Conservation (phyloP, 495 filamentous ascomycete genomes). For the Tuber brumale region DNA sequence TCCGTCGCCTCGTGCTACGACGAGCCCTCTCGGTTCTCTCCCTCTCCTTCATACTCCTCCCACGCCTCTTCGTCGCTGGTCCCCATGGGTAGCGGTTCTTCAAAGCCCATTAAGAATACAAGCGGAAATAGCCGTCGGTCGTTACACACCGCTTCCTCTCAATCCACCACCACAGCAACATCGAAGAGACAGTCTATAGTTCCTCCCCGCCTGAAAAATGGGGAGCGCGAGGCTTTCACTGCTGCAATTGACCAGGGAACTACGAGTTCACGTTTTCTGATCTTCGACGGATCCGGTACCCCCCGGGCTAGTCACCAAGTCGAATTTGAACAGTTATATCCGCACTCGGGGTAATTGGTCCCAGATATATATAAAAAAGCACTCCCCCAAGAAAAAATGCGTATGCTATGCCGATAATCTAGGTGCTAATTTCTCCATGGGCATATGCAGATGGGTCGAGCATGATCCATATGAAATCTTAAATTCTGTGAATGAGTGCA, state of each 20-base stretch:
- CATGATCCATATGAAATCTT: conserved; percentile 81
- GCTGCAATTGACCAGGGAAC: conserved; percentile 87
- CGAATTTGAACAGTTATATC: conserved; percentile 84
- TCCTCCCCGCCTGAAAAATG: conserved; percentile 22
- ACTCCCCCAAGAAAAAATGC: not conserved
- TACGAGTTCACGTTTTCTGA: conserved; percentile 85
- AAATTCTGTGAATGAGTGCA: conserved; percentile 72
- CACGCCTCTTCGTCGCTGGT: conserved; percentile 8
- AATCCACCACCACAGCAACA: conserved; percentile 17
- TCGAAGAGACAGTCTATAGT: not conserved
- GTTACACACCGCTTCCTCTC: conserved; percentile 23
- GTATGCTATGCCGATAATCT: conserved; percentile 7
- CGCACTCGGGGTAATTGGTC: conserved; percentile 71
- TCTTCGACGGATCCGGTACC: conserved; percentile 74
- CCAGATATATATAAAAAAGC: conserved; percentile 7
- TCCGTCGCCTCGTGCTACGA: not conserved
- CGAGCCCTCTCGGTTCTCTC: not conserved
- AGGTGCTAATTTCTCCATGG: conserved; percentile 18
- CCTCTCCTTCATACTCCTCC: not conserved
- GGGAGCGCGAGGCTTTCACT: conserved; percentile 48
- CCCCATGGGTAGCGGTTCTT: conserved; percentile 36
- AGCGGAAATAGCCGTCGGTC: conserved; percentile 27
- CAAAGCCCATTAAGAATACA: conserved; percentile 25
- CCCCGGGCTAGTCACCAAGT: conserved; percentile 84
- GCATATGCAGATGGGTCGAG: conserved; percentile 72